Base-by-base conservation (phyloP, 371 early-diverging fungal species). In the Rhizopus stolonifer region DNA sequence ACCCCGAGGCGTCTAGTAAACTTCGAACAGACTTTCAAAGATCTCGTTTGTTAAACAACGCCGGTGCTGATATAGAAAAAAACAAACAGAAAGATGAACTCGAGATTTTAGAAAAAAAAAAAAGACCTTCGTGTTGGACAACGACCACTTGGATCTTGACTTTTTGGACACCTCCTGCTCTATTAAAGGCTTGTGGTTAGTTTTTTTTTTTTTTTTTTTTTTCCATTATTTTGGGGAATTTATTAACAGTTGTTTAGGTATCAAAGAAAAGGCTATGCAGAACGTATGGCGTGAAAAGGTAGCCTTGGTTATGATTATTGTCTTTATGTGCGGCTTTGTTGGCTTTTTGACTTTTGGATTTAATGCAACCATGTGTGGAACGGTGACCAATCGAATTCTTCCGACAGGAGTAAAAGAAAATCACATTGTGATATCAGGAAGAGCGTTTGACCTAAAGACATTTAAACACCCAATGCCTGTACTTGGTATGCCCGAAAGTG, bases 201-300 rank as follows among this genome's bases (percentile, higher is more conserved):
- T 11, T 11, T 17, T 8, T 46, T 8, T 17, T 8, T 13, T n/a
- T n/a, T n/a, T n/a, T n/a, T n/a, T n/a, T n/a, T n/a, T n/a, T n/a
- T n/a, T n/a, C n/a, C n/a, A n/a, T n/a, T n/a, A n/a, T n/a, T n/a
- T n/a, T n/a, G n/a, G n/a, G n/a, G n/a, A n/a, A n/a, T n/a, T n/a
- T n/a, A 36, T 36, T 14, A 15, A 36, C 1, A 25, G 8, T 46
- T 24, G 25, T 31, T 15, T 52, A 72, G 78, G 74, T 10, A 57
- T 74, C 43, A 70, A 69, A 32, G 90, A 87, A 34, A 67, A 76
- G 33, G 64, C 66, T 3, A 80, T 87, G 66, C 89, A 85, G 52
- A 89, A 90, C 64, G 93, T 94, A 14, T 93, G 93, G 93, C 83
- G 95, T 52, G 95, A 95, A 65, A 95, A 95, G 58, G 74, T 94